These are phyloP conservation scores for Epichloe elymi DNA, from an alignment of 2,329 filamentous ascomycete genomes.

Conservation along the genomic window DNA sequence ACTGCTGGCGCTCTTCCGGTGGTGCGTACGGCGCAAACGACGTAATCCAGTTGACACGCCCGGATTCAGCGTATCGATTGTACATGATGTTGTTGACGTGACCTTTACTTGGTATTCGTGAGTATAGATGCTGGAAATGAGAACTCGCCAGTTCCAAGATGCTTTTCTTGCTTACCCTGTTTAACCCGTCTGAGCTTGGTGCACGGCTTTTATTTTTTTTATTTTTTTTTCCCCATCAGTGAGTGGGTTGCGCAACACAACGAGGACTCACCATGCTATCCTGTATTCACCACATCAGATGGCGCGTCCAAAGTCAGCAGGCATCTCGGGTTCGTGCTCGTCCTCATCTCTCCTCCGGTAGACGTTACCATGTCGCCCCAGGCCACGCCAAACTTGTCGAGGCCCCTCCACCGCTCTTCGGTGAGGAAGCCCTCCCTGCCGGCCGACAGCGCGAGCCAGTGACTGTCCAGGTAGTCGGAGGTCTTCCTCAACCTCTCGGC, in stretches of 20 bases:
- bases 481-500: slow-evolving; percentile 6
- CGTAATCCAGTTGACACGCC: slow-evolving; percentile 63
- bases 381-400: slow-evolving; percentile 54
- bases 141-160: too few relatives aligned
- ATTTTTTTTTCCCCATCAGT: too few relatives aligned
- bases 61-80: slow-evolving; percentile 70
- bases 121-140: too few relatives aligned
- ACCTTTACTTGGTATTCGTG: slow-evolving; percentile 8
- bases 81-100: slow-evolving; percentile 86
- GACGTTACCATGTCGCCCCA: slow-evolving; percentile 66
- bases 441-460: slow-evolving; percentile 61
- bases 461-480: slow-evolving; percentile 12
- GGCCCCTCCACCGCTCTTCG: slow-evolving; percentile 38
- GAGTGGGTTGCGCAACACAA: not conserved
- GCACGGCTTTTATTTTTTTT: too few relatives aligned
- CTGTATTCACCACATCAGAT: slow-evolving; percentile 11
- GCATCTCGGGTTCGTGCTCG: too few relatives aligned
- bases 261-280: slow-evolving; percentile 39
- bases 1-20: slow-evolving; percentile 45
- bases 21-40: slow-evolving; percentile 55
- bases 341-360: too few relatives aligned
- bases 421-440: slow-evolving; percentile 67
- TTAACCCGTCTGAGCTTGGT: not conserved
- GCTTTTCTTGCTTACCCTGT: not conserved
- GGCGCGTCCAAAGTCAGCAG: too few relatives aligned